Conservation (phyloP, 176 grass and related monocot species). For the Coix lacrymajobi region DNA sequence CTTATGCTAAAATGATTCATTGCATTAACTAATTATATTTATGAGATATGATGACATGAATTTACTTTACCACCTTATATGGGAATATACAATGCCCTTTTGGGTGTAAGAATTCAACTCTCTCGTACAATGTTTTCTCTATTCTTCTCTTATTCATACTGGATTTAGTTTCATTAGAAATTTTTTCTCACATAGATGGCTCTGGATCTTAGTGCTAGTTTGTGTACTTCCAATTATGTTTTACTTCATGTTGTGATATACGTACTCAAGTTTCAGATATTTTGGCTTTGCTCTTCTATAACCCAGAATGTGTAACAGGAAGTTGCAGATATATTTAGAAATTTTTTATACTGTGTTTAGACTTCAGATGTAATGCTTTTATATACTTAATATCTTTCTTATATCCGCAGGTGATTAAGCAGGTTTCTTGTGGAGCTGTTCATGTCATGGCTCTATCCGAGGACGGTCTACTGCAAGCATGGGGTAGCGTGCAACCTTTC, state of each 20-base stretch:
- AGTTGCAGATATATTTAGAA: conserved; percentile 1
- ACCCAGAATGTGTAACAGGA: background rate
- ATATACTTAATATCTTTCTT: conserved; percentile 7
- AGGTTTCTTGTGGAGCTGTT: conserved; percentile 87
- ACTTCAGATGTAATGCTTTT: conserved; percentile 1
- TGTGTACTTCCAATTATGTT: background rate
- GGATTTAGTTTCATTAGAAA: background rate
- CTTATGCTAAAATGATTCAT: background rate
- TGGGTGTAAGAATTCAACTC: background rate
- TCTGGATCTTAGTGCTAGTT: background rate
- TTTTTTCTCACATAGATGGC: background rate
- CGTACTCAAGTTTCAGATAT: background rate
- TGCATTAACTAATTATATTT: background rate
- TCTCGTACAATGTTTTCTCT: background rate
- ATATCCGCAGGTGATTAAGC: conserved; percentile 55
- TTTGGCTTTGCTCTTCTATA: conserved; percentile 1
- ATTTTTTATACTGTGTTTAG: background rate
- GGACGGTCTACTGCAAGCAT: conserved; percentile 86
- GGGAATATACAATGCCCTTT: background rate
- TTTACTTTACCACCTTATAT: background rate
- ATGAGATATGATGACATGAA: background rate
- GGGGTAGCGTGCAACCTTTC: conserved; percentile 61
- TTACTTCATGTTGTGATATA: background rate
- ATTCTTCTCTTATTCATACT: background rate
- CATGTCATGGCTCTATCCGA: conserved; percentile 86